Evolutionary conservation across 352 stramenopile species (phyloP).

Genomic region (Pythium rishiriense): DNA sequence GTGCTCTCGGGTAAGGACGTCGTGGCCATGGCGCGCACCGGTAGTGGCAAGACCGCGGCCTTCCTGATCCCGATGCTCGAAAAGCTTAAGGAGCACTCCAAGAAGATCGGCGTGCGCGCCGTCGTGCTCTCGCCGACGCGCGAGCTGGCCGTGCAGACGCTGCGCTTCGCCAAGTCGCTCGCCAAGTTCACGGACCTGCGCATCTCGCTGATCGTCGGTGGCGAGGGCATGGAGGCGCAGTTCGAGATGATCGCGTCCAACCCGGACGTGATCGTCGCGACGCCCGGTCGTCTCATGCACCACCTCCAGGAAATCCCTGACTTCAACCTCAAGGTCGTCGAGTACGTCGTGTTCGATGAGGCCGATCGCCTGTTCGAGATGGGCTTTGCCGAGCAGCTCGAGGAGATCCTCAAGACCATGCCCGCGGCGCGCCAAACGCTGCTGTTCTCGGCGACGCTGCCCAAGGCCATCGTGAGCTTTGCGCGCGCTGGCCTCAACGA

Average conservation of each 20-base stretch:
- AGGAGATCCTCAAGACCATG: conserved; percentile 93
- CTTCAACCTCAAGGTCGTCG: conserved; percentile 91
- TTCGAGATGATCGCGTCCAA: conserved; percentile 94
- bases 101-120: conserved; percentile 82
- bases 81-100: conserved; percentile 93
- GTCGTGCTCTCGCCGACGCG: conserved; percentile 96
- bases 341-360: conserved; percentile 98
- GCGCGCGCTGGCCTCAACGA: conserved; percentile 97
- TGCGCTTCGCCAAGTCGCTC: conserved; percentile 88
- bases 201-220: conserved; percentile 94
- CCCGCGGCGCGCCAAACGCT: conserved; percentile 87
- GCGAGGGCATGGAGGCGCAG: conserved; percentile 98
- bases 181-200: conserved; percentile 92
- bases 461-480: conserved; percentile 97
- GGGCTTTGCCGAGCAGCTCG: conserved; percentile 98
- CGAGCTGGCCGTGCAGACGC: conserved; percentile 98
- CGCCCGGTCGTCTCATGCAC: conserved; percentile 94
- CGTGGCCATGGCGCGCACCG: conserved; percentile 98
- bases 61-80: conserved; percentile 99
- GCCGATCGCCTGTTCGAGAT: conserved; percentile 99
- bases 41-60: conserved; percentile 97
- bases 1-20: conserved; percentile 96
- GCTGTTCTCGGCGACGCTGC: conserved; percentile 97
- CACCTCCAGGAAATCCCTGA: conserved; percentile 92
- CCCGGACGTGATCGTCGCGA: conserved; percentile 95